Evolutionary conservation across 768 basidiomycete species (phyloP).

Genomic region (Xerocomellus intermedius): DNA sequence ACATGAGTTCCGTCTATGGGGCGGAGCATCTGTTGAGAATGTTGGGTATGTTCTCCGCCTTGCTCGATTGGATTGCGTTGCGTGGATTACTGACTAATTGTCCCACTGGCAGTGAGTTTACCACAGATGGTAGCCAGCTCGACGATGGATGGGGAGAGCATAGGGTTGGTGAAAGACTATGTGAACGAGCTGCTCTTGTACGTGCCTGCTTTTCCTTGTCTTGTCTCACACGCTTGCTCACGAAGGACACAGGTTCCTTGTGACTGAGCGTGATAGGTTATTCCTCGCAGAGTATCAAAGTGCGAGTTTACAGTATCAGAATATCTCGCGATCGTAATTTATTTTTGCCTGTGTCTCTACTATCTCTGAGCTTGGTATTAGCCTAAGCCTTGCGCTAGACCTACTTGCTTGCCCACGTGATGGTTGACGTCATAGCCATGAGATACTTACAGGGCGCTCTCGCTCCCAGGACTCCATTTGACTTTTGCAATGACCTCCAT

Average conservation of each 20-base stretch:
- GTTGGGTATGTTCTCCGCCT: slow-evolving; percentile 62
- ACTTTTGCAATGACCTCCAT: slow-evolving; percentile 45
- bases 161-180: slow-evolving; percentile 81
- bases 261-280: slow-evolving; percentile 64
- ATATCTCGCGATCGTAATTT: slow-evolving; percentile 68
- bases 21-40: slow-evolving; percentile 92
- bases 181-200: slow-evolving; percentile 85
- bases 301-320: slow-evolving; percentile 76
- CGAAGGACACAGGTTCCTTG: slow-evolving; percentile 62
- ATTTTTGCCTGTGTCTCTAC: neutral
- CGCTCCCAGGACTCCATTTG: neutral
- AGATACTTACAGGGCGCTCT: neutral
- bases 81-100: slow-evolving; percentile 9
- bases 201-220: slow-evolving; percentile 23
- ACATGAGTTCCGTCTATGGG: slow-evolving; percentile 90
- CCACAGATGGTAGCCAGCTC: slow-evolving; percentile 89
- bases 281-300: slow-evolving; percentile 81
- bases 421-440: neutral
- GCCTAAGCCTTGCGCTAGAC: too few relatives aligned
- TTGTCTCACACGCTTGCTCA: neutral
- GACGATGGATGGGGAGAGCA: slow-evolving; percentile 87
- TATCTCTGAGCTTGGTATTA: too few relatives aligned
- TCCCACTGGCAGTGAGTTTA: slow-evolving; percentile 66
- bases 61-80: neutral
- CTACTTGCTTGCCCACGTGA: slow-evolving; percentile 2